Evolutionary conservation across 129 eudicot species (phyloP).

Genomic region (Dittrichia graveolens): DNA sequence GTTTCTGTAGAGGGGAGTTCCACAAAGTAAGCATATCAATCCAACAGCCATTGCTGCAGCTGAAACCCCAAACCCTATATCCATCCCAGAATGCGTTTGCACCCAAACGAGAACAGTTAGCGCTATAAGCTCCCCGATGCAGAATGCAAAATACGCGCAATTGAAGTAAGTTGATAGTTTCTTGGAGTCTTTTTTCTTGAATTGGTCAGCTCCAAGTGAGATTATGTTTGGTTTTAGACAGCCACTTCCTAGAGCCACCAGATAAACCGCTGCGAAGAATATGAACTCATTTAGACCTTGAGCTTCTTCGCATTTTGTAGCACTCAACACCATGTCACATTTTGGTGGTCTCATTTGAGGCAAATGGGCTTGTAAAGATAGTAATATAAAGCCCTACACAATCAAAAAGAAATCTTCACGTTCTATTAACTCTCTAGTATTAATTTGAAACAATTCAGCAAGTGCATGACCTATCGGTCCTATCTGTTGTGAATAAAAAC

Average conservation of each 20-base stretch:
- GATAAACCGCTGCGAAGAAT: constrained; percentile 71
- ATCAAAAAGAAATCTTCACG: background rate
- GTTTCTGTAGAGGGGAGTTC: constrained; percentile 56
- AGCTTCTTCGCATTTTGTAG: constrained; percentile 57
- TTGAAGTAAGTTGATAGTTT: constrained; percentile 78
- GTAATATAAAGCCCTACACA: constrained; percentile 76
- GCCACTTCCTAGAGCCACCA: constrained; percentile 96
- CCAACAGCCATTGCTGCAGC: constrained; percentile 86
- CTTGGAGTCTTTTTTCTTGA: constrained; percentile 51
- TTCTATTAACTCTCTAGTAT: background rate
- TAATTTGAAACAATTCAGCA: background rate
- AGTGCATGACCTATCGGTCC: background rate
- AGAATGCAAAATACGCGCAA: constrained; percentile 79
- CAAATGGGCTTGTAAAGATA: constrained; percentile 88
- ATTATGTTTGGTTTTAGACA: constrained; percentile 93
- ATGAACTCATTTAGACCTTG: constrained; percentile 61
- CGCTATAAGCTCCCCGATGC: constrained; percentile 76
- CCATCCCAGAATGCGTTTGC: constrained; percentile 86
- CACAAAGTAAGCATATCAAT: constrained; percentile 59
- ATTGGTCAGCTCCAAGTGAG: constrained; percentile 81
- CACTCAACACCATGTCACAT: constrained; percentile 51
- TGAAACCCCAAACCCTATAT: constrained; percentile 75
- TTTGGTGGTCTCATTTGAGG: constrained; percentile 73
- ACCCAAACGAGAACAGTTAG: constrained; percentile 80
- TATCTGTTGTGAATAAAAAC: background rate